Evolutionary conservation across 352 stramenopile species (phyloP), one percentile per base, ranked within the genome.

Genomic region (Phytophthora niederhauseri): DNA sequence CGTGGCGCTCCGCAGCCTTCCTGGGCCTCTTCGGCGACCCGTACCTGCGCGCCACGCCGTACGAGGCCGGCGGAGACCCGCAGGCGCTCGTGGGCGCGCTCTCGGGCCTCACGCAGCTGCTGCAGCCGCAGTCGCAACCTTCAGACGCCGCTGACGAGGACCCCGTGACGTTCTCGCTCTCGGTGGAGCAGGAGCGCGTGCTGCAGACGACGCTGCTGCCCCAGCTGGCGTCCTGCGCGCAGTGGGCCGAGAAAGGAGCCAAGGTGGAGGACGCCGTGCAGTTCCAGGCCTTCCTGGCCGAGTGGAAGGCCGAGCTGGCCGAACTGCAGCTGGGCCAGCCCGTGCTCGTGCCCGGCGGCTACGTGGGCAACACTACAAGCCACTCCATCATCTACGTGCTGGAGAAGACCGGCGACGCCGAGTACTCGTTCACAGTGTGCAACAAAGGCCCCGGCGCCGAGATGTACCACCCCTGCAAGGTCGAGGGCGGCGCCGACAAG

Each of bases 391-490:
- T 97, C 11, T 96, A 95, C 58, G 71, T 97, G 8, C 61, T 95
- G 6, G 89, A 97, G 62, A 95, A 93, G 43, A 84, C 73, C 1
- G 67, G 59, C 14, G 78, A 87, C 3, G 65, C 72, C 15, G 64
- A 70, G 14, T 97, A 91, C 54, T 89, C 82, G 20, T 92, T 97
- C 55, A 93, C 87, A 30, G 84, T 97, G 38, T 97, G 90, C 68
- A 97, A 97, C 75, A 95, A 95, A 63, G 91, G 91, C 0, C 81
- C 85, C 0, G 91, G 91, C 7, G 80, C 88, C 0, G 87, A 95
- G 63, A 80, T 94, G 80, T 96, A 97, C 57, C 91, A 97, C 66
- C 76, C 87, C 0, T 59, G 68, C 60, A 61, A 73, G 24, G 65
- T 69, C 1, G 28, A 68, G 50, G 66, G 63, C 8, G 41, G 52